Evolutionary conservation across 2,329 filamentous ascomycete genomes (phyloP), one percentile per base, ranked within the genome.

Genomic region (Dothideomycetes sp.): DNA sequence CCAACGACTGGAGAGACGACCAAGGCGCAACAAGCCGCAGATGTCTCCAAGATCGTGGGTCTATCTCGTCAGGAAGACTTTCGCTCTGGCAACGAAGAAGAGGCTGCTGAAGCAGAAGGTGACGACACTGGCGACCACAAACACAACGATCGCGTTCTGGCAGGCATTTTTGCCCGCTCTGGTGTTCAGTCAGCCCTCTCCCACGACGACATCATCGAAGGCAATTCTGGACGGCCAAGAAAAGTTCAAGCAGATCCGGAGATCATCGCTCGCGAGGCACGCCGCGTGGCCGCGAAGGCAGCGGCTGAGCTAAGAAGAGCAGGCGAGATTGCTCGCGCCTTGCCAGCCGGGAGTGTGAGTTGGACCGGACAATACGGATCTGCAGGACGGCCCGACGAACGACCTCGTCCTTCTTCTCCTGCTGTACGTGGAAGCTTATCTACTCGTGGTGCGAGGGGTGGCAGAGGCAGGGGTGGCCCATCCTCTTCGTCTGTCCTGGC

Each of bases 111-210:
- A 7, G 22, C 40, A 18, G 34, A 44, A 3, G 45, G 37, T n/a
- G n/a, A 32, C 7, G 27, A 36, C 10, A 24, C 17, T 14, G 40
- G 49, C 47, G 38, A 51, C 40, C 44, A 32, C 11, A 11, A 29
- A 29, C 32, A 35, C 43, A 47, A 14, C 31, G 79, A 79, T 39
- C 82, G 85, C 33, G 77, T 96, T 48, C 82, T 96, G 66, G 80
- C 88, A 46, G 83, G 84, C 37, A 86, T 98, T 40, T 94, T 96
- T 56, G 81, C 87, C 1, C 78, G 80, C 31, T 83, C 85, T 1
- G 83, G 81, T 2, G 83, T 96, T 1, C 87, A 94, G 52, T 87
- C 83, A n/a, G 85, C 88, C 0, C 75, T 95, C 33, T 85, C 95
- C 52, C 91, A 98, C 56, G 91, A 96, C 49, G 76, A 86, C 38